phyloP scores from a whole-genome alignment of 2,329 filamentous ascomycete species.

The Fonsecaea pedrosoi region DNA sequence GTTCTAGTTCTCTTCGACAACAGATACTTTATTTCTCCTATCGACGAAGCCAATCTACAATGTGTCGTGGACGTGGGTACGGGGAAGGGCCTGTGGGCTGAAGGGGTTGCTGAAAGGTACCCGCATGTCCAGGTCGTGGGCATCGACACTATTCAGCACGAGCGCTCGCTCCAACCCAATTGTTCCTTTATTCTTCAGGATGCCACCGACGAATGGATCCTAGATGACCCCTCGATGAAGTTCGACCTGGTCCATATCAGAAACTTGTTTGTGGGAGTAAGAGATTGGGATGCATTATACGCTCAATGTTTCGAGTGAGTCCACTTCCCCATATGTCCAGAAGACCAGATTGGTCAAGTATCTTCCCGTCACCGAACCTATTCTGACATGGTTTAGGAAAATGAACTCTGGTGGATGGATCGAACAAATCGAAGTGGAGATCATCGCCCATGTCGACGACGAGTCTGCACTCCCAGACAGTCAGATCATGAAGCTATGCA shows the following conservation, averaged over 20 bases:
- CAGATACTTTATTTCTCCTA: slow-evolving; percentile 36
- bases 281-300: slow-evolving; percentile 47
- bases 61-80: slow-evolving; percentile 45
- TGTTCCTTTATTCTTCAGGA: slow-evolving; percentile 46
- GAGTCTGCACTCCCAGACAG: slow-evolving; percentile 35
- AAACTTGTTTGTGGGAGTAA: slow-evolving; percentile 46
- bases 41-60: slow-evolving; percentile 33
- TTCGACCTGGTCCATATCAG: slow-evolving; percentile 56
- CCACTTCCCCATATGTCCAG: neutral
- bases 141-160: slow-evolving; percentile 48
- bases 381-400: slow-evolving; percentile 40
- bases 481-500: slow-evolving; percentile 35
- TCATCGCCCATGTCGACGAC: slow-evolving; percentile 40
- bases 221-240: slow-evolving; percentile 41
- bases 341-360: neutral
- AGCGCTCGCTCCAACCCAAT: slow-evolving; percentile 42
- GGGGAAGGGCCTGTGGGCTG: slow-evolving; percentile 46
- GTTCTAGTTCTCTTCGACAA: slow-evolving; percentile 33
- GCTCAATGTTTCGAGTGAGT: slow-evolving; percentile 45
- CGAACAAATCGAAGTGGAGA: slow-evolving; percentile 45
- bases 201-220: slow-evolving; percentile 47
- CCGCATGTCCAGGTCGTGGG: slow-evolving; percentile 46
- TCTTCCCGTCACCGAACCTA: neutral
- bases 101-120: slow-evolving; percentile 44
- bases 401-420: slow-evolving; percentile 48